Base-by-base conservation (phyloP, 2,329 filamentous ascomycete genomes). In the Penicillium digitatum region DNA sequence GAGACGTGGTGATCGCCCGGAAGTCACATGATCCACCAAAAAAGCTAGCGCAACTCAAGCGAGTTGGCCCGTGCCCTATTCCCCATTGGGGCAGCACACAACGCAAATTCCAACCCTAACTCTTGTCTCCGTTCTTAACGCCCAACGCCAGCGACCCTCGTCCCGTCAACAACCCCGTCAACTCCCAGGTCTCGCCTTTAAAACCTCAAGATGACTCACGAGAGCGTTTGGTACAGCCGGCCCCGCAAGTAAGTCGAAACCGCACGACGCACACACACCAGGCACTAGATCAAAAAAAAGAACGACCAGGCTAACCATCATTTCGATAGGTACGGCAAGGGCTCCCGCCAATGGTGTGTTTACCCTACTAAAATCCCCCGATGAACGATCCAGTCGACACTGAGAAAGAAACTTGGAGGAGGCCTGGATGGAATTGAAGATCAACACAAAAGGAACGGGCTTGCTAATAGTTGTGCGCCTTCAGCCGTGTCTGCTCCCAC, bases 221-320 rank as follows among this genome's bases (percentile, higher is more conserved):
- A 97, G 84, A 91, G 88, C 76, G 91, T 97, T 82, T 99, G 93
- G 92, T 96, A 95, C 87, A 96, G 91, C 76, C 92, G 94, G 79
- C 94, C 94, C 76, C 89, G 92, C 81, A 90, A 80, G 79, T 96
- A 95, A 70, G 69, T 62, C 56, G 50, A 52, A 50, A 50, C 40
- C 27, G 44, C 44, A 45, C 40, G 20, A 53, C 35, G 35, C 59
- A 39, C 49, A 39, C 35, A 44, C 26, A 8, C 7, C 37, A 48
- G 39, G 39, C 42, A 47, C 14, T 10, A 61, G 58, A 26, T 44
- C 45, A 57, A 56, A 47, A 48, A 48, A 52, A 51, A 43, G 49
- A 49, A 32, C 43, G 45, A 55, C 29, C 38, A 44, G 48, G 44
- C 62, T 67, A 61, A 69, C 58, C 47, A 37, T 48, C 52, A 55